Evolutionary conservation across 805 yeast genomes (phyloP), one percentile per base, ranked within the genome.

Genomic region (Candida lessepsii): DNA sequence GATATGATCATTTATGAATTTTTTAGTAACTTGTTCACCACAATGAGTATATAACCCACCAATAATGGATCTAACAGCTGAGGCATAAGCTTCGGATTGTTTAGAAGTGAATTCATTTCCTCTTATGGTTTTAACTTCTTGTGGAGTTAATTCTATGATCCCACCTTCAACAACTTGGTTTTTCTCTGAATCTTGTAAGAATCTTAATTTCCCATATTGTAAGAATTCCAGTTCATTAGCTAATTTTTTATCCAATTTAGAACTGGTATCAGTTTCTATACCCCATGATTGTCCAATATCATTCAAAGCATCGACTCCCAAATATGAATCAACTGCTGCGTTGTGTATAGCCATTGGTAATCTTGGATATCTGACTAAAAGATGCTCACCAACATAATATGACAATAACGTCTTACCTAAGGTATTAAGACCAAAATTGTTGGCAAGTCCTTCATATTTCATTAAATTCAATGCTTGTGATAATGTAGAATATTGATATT

Each of bases 221-320:
- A 81, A 72, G 44, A 77, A 73, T 46, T 76, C 78, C 13, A 85
- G 78, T 58, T 84, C 95, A 40, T 83, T 76, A 23, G 82, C 71
- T 49, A 88, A 66, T 51, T 74, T 78, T 52, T 87, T 78, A 35
- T 81, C 81, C 44, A 88, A 61, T 33, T 81, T 71, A 15, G 86
- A 65, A 5, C 80, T 66, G 6, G 65, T 62, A 57, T 90, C 97
- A 13, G 75, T 71, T 62, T 88, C 90, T 35, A 93, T 81, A 65
- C 99, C 99, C 97, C 97, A 93, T 14, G 67, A 56, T 53, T 72
- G 74, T 25, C 89, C 96, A 18, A 89, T 67, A 36, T 75, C 76
- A 26, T 78, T 67, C 42, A 93, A 69, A 0, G 88, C 74, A 11
- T 71, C 75, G 25, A 78, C 75, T 3, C 91, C 86, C 56, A 85